Evolutionary conservation across 2,329 filamentous ascomycete genomes (phyloP).

Genomic region (Claviceps quebecensis): DNA sequence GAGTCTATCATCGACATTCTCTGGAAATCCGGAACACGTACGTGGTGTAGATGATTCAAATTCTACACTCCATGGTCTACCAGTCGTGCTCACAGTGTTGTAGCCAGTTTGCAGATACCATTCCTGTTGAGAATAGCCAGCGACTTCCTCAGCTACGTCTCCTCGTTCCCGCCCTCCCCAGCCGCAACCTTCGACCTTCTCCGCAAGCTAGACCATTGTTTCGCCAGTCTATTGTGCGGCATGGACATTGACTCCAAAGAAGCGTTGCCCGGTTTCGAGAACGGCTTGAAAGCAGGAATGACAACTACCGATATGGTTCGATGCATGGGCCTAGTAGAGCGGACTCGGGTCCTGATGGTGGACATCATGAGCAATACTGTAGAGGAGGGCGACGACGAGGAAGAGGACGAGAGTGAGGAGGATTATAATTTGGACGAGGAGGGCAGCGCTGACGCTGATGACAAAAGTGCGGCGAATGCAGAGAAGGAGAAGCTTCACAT

Average conservation of each 20-base stretch:
- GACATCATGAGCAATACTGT: constrained; percentile 43
- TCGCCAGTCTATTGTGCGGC: constrained; percentile 59
- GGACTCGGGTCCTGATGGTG: constrained; percentile 56
- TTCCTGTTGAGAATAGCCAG: constrained; percentile 69
- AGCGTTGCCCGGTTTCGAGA: constrained; percentile 55
- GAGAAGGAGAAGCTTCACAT: constrained; percentile 44
- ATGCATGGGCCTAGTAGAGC: constrained; percentile 67
- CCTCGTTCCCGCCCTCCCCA: constrained; percentile 50
- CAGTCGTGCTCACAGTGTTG: background rate
- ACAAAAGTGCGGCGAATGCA: constrained; percentile 25
- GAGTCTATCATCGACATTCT: constrained; percentile 64
- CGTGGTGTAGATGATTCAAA: constrained; percentile 18
- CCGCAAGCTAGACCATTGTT: constrained; percentile 70
- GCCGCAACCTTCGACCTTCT: constrained; percentile 56
- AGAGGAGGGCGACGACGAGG: constrained; percentile 22
- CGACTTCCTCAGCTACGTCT: constrained; percentile 56
- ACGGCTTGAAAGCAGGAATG: constrained; percentile 48
- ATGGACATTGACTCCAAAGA: constrained; percentile 52
- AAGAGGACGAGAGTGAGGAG: constrained; percentile 18
- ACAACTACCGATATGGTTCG: constrained; percentile 76
- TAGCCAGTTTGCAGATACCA: constrained; percentile 67
- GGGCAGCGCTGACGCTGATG: background rate
- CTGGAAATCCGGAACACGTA: constrained; percentile 80
- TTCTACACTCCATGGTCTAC: too few species aligned
- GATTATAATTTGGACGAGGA: constrained; percentile 8